A percentile compares a stretch with the other conserved stretches of the same genome.
phyloP scores from a whole-genome alignment of 1,139 yeast genomes.

The Taphrina communis region DNA sequence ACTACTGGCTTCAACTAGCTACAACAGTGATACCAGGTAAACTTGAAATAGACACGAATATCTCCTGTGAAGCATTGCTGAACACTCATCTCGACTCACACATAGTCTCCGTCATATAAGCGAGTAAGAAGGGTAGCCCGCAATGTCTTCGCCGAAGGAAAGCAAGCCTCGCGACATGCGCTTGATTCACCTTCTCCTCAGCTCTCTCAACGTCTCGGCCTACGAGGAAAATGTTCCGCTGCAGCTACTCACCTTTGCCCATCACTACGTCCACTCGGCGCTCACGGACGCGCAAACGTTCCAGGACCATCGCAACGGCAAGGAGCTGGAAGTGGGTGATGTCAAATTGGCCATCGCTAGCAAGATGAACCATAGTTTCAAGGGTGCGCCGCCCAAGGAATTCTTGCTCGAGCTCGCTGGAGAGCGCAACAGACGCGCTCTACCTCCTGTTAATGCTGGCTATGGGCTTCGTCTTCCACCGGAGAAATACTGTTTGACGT shows the following conservation, averaged over 20 bases:
- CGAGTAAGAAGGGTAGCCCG: background rate
- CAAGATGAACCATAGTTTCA: conserved; percentile 89
- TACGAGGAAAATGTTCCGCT: conserved; percentile 95
- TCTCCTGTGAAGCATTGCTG: too few relatives aligned
- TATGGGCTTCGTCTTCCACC: conserved; percentile 97
- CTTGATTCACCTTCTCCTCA: conserved; percentile 83
- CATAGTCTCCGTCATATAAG: too few relatives aligned
- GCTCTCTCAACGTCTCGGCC: conserved; percentile 88
- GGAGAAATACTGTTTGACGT: conserved; percentile 81
- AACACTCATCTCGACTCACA: too few relatives aligned
- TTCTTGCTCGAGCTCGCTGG: conserved; percentile 85
- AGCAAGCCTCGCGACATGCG: conserved; percentile 82
- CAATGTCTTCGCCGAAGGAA: conserved; percentile 35
- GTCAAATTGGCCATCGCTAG: conserved; percentile 91
- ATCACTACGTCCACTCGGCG: conserved; percentile 49
- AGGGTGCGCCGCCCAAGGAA: conserved; percentile 95
- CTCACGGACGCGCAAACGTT: conserved; percentile 31
- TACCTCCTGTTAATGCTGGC: conserved; percentile 89
- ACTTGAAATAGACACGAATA: too few relatives aligned
- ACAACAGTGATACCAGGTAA: background rate
- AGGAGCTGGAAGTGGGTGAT: conserved; percentile 66
- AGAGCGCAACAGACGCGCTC: conserved; percentile 84
- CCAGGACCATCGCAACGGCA: conserved; percentile 5
- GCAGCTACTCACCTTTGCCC: conserved; percentile 95
- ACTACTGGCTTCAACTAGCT: background rate